Conservation (phyloP, 1,284 basidiomycete genomes). For the Laetiporus sulphureus region DNA sequence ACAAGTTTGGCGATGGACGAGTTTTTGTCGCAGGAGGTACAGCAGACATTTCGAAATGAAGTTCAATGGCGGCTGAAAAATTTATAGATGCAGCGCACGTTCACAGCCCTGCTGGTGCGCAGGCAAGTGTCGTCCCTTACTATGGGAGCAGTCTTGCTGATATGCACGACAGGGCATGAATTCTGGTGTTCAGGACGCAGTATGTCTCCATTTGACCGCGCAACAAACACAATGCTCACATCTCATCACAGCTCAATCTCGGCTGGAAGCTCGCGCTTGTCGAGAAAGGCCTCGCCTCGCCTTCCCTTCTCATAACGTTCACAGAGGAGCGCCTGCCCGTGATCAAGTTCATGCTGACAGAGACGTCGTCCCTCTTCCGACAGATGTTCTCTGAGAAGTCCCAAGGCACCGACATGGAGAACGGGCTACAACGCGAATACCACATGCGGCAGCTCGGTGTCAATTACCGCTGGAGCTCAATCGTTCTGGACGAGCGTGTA, state of each 20-base stretch:
- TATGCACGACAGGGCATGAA: conserved; percentile 11
- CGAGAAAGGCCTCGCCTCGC: conserved; percentile 19
- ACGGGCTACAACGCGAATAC: conserved; percentile 2
- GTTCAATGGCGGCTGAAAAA: background rate
- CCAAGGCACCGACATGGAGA: background rate
- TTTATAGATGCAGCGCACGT: conserved; percentile 18
- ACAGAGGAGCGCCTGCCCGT: conserved; percentile 23
- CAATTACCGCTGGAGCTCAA: conserved; percentile 39
- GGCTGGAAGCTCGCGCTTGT: conserved; percentile 28
- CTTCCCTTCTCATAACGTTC: conserved; percentile 19
- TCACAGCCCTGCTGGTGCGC: conserved; percentile 21
- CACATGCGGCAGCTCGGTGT: conserved; percentile 34
- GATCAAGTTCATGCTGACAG: conserved; percentile 19
- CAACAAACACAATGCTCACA: background rate
- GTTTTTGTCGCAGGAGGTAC: conserved; percentile 33
- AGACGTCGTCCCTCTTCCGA: conserved; percentile 10
- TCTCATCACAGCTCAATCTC: conserved; percentile 21
- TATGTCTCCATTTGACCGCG: background rate
- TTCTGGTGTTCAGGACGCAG: conserved; percentile 6
- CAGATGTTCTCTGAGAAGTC: background rate
- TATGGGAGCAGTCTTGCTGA: no score
- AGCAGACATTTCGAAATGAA: background rate
- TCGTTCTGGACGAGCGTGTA: conserved; percentile 32
- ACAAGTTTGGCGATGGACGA: conserved; percentile 27
- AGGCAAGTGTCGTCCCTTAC: no score